A percentile compares a stretch with the other conserved stretches of the same genome.
phyloP scores from a whole-genome alignment of 176 grass and related monocot genomes.

The Saccharum spontaneum region DNA sequence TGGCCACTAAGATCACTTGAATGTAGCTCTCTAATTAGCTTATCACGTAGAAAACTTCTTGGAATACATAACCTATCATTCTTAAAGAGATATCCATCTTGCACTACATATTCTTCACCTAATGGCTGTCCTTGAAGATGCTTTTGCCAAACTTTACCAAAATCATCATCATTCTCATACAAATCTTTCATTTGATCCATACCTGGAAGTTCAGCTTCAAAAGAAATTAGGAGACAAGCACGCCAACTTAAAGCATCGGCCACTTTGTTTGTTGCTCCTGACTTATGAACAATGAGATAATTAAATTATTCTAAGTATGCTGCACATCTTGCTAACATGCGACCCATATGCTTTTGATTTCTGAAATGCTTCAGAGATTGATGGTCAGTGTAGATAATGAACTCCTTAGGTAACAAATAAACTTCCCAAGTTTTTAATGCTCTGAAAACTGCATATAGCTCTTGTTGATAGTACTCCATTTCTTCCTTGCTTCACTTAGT shows the following conservation, averaged over 20 bases:
- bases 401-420: background rate
- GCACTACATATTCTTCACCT: background rate
- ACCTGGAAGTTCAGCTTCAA: background rate
- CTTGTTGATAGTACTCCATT: background rate
- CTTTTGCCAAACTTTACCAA: background rate
- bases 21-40: background rate
- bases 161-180: background rate
- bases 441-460: background rate
- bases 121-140: background rate
- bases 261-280: background rate
- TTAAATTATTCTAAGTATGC: background rate
- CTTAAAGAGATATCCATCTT: conserved; percentile 7
- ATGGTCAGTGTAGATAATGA: background rate
- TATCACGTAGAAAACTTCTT: background rate
- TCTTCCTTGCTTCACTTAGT: background rate
- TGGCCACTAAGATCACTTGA: background rate
- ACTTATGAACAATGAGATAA: conserved; percentile 6
- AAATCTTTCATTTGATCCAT: conserved; percentile 11
- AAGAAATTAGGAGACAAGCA: background rate
- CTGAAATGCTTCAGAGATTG: conserved; percentile 5
- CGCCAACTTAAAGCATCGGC: background rate
- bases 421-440: too few relatives aligned
- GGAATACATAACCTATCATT: background rate
- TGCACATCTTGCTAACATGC: background rate
- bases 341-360: background rate